Evolutionary conservation across 2,329 filamentous ascomycete species (phyloP).

Genomic region (Pseudogymnoascus sp.): DNA sequence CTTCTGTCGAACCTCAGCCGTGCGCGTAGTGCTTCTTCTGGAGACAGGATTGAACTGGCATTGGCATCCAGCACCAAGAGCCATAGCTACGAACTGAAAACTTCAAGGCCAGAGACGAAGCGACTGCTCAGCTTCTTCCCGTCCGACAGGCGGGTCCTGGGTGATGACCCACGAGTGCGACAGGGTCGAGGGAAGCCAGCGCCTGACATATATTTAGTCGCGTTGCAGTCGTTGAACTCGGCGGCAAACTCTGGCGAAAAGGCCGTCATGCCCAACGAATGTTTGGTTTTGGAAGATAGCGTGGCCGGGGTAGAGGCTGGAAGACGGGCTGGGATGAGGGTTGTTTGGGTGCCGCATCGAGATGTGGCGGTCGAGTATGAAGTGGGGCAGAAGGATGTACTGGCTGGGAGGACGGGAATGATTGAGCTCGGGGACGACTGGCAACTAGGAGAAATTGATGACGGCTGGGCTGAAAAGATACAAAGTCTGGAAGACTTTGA

Average conservation of each 20-base stretch:
- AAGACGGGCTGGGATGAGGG: conserved; percentile 64
- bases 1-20: conserved; percentile 42
- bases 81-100: conserved; percentile 57
- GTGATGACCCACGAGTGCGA: conserved; percentile 57
- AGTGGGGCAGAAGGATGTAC: conserved; percentile 24
- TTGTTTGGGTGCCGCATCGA: conserved; percentile 54
- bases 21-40: conserved; percentile 20
- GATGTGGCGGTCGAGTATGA: conserved; percentile 28
- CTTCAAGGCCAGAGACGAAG: conserved; percentile 25
- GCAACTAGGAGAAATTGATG: conserved; percentile 29
- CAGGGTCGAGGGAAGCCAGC: conserved; percentile 60
- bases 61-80: conserved; percentile 57
- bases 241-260: conserved; percentile 40
- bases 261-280: conserved; percentile 54
- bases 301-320: conserved; percentile 66
- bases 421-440: conserved; percentile 26
- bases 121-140: conserved; percentile 39
- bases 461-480: conserved; percentile 32
- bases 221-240: conserved; percentile 56
- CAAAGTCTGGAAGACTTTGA: conserved; percentile 30
- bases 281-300: conserved; percentile 67
- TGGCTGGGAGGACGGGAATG: conserved; percentile 28
- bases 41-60: conserved; percentile 45
- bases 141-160: conserved; percentile 48
- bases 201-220: conserved; percentile 66